Evolutionary conservation across 2,329 filamentous ascomycete species (phyloP).

Genomic region (Purpureocillium takamizusanense): DNA sequence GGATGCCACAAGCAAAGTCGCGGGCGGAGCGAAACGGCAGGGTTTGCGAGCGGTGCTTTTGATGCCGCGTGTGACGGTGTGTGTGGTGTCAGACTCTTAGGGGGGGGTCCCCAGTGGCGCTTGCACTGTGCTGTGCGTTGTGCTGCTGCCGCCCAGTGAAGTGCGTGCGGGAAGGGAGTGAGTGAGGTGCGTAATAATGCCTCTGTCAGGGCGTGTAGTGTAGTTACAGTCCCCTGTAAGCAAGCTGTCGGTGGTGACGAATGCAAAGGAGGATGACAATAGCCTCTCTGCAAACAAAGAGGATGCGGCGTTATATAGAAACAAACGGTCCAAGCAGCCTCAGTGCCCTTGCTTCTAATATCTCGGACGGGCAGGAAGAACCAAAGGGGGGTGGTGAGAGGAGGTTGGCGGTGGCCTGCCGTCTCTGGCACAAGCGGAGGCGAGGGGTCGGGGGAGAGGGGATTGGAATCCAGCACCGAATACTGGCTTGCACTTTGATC

Average conservation of each 20-base stretch:
- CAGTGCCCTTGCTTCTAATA: background rate
- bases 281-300: too few relatives aligned
- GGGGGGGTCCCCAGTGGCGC: too few relatives aligned
- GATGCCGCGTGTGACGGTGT: too few relatives aligned
- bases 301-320: constrained; percentile 6
- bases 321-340: background rate
- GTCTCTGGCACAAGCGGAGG: background rate
- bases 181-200: too few relatives aligned
- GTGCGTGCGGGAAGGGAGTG: too few relatives aligned
- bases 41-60: background rate
- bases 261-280: background rate
- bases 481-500: too few relatives aligned
- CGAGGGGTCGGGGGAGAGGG: background rate
- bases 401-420: constrained; percentile 5
- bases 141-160: too few relatives aligned
- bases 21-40: background rate
- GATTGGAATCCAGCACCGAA: background rate
- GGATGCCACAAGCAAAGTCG: background rate
- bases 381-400: background rate
- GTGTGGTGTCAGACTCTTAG: too few relatives aligned
- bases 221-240: too few relatives aligned
- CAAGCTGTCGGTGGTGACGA: too few relatives aligned
- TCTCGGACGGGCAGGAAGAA: constrained; percentile 5
- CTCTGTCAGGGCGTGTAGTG: too few relatives aligned
- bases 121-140: background rate